Evolutionary conservation across 257 asterid species (phyloP).

Genomic region (Primulina tabacum): DNA sequence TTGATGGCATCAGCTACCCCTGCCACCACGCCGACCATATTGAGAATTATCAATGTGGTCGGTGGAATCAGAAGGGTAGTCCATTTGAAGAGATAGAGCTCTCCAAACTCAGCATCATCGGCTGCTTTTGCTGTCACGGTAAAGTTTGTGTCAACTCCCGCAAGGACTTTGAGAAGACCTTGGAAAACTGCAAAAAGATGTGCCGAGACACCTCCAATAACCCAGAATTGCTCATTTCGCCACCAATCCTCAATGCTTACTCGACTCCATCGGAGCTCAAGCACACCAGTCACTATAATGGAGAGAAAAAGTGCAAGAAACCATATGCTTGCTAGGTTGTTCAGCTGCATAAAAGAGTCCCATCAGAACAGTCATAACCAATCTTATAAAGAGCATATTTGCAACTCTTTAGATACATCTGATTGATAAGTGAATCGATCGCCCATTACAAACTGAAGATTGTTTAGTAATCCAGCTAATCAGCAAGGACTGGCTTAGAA

Average conservation of each 20-base stretch:
- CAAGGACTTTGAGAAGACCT: constrained; percentile 85
- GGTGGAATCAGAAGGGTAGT: constrained; percentile 97
- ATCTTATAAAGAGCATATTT: background rate
- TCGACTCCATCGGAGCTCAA: constrained; percentile 83
- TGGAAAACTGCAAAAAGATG: constrained; percentile 84
- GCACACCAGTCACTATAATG: constrained; percentile 65
- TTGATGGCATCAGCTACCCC: constrained; percentile 92
- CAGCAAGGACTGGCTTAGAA: too few relatives aligned
- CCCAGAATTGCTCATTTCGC: constrained; percentile 92
- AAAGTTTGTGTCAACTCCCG: constrained; percentile 78
- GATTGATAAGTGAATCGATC: background rate
- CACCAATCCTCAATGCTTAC: constrained; percentile 93
- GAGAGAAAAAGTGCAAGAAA: constrained; percentile 78
- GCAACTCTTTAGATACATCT: background rate
- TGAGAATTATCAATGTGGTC: constrained; percentile 69
- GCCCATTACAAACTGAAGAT: background rate
- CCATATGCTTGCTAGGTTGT: constrained; percentile 75
- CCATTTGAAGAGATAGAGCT: constrained; percentile 86
- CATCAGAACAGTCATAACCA: constrained; percentile 14
- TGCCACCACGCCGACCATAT: constrained; percentile 90
- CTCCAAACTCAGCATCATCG: constrained; percentile 77
- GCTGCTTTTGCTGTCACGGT: constrained; percentile 76
- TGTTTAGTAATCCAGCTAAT: background rate
- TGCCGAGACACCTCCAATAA: constrained; percentile 78
- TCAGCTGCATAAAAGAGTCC: constrained; percentile 47